These are phyloP conservation scores for Lichtheimia corymbifera DNA, from an alignment of 371 early-diverging fungal species.

Conservation along the genomic window DNA sequence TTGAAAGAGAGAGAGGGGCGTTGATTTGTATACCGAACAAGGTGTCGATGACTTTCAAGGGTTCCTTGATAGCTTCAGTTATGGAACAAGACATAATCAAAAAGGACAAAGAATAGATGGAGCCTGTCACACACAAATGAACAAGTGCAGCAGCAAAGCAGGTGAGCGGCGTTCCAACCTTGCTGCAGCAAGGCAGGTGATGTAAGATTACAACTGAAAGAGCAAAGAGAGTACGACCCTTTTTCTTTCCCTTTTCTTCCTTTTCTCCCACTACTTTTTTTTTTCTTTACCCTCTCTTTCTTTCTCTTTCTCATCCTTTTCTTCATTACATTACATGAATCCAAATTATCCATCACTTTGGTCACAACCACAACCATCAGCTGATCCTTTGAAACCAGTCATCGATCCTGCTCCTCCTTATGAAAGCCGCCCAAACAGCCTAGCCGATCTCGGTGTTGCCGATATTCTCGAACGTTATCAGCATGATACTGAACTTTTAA, in stretches of 20 bases:
- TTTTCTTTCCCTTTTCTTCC: slow-evolving; percentile 5
- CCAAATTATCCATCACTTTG: slow-evolving; percentile 6
- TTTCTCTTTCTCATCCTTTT: slow-evolving; percentile 8
- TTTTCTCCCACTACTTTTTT: slow-evolving; percentile 6
- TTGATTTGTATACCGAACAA: slow-evolving; percentile 18
- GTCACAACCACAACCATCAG: background rate
- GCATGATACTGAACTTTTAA: slow-evolving; percentile 51
- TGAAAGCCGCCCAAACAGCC: slow-evolving; percentile 11
- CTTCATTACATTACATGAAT: slow-evolving; percentile 8
- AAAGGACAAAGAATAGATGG: slow-evolving; percentile 10
- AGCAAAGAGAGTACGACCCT: slow-evolving; percentile 6
- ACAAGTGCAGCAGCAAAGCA: background rate
- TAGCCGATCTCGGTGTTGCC: slow-evolving; percentile 44
- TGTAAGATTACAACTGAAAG: too few relatives aligned
- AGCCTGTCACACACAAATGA: background rate
- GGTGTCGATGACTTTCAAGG: slow-evolving; percentile 9
- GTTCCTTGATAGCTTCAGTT: slow-evolving; percentile 13
- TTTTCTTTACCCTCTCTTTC: slow-evolving; percentile 10
- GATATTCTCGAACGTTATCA: slow-evolving; percentile 52
- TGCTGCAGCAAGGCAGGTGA: background rate
- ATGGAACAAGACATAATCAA: slow-evolving; percentile 3
- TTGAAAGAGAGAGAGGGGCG: background rate
- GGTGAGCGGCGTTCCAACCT: background rate
- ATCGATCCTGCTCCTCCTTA: slow-evolving; percentile 8
- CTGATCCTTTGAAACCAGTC: background rate